A percentile compares a stretch with the other conserved stretches of the same genome.
Evolutionary conservation across 129 eudicot species (phyloP).

Genomic region (Calendula officinalis): DNA sequence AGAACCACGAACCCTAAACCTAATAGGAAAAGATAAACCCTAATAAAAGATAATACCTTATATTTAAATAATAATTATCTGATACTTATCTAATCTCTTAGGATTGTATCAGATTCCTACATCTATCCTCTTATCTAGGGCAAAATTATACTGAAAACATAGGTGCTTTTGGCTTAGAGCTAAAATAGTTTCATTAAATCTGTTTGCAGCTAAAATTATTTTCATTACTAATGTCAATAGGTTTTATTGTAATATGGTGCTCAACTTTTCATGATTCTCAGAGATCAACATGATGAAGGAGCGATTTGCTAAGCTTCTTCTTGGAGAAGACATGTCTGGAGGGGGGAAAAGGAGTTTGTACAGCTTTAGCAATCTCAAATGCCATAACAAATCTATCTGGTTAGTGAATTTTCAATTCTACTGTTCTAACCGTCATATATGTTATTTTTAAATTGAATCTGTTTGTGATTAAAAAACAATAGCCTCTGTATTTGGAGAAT

Average conservation of each 20-base stretch:
- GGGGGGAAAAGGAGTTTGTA: conserved; percentile 97
- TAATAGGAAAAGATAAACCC: too few species aligned
- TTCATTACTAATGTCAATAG: neutral
- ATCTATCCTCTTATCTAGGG: conserved; percentile 8
- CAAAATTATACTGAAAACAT: neutral
- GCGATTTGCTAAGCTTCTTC: conserved; percentile 91
- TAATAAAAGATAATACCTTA: too few species aligned
- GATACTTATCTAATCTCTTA: too few species aligned
- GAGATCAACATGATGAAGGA: conserved; percentile 94
- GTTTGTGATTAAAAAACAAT: conserved; percentile 16
- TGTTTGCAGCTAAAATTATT: neutral
- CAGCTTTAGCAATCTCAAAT: conserved; percentile 90
- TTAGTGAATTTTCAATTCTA: conserved; percentile 18
- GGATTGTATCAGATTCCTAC: too few species aligned
- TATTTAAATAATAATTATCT: too few species aligned
- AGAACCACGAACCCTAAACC: too few species aligned
- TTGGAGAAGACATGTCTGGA: conserved; percentile 99
- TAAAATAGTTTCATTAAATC: neutral
- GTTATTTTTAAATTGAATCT: neutral
- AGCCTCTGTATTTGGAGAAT: conserved; percentile 92
- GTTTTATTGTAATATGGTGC: neutral
- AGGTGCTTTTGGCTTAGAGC: conserved; percentile 7
- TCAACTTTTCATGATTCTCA: conserved; percentile 5
- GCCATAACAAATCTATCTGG: conserved; percentile 96
- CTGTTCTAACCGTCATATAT: neutral